Base-by-base conservation (phyloP, 768 basidiomycete genomes). In the Chalciporus pseudorubinellus region DNA sequence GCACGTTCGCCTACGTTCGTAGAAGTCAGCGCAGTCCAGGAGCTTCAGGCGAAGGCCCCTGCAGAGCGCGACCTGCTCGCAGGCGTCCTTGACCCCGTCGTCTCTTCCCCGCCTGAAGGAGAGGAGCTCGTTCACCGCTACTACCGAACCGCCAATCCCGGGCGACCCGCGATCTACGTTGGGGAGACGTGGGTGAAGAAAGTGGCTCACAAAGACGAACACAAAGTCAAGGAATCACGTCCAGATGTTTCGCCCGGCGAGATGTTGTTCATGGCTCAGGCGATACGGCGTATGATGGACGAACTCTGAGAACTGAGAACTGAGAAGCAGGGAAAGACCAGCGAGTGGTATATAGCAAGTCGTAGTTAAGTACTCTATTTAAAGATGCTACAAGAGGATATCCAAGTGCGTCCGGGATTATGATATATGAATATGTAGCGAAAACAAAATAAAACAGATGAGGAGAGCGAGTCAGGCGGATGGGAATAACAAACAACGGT, bases 131-230 rank as follows among this genome's bases (percentile, higher is more conserved):
- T 47, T 11, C 10, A 11, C 26, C 43, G 62, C 19, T 66, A 67
- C 24, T 7, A 24, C 7, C 4, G 24, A 24, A 24, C 24, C 7
- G 24, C 24, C 7, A 7, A 24, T 7, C 24, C 4, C 7, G 24
- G 24, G 24, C 24, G 24, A 24, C 24, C 24, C 4, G 3, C 7
- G 24, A 24, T 24, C 24, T 65, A 57, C 11, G 63, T 65, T 7
- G 60, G 60, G 2, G 52, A 58, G 6, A 65, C 51, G 6, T 60
- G 57, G 63, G 50, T 20, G 11, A 54, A 45, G 14, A 64, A 52
- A 44, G 44, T 61, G n/a, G 42, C 10, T 3, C 18, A 49, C 10
- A 50, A 26, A 45, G 29, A 28, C 10, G 20, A 34, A 14, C 14
- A 34, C 16, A 29, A 9, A 2, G 9, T 29, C 29, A 10, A 9